A percentile compares a stretch with the other conserved stretches of the same genome.
phyloP scores from a whole-genome alignment of 148 eudicot genomes.

The Rhododendron molle region DNA sequence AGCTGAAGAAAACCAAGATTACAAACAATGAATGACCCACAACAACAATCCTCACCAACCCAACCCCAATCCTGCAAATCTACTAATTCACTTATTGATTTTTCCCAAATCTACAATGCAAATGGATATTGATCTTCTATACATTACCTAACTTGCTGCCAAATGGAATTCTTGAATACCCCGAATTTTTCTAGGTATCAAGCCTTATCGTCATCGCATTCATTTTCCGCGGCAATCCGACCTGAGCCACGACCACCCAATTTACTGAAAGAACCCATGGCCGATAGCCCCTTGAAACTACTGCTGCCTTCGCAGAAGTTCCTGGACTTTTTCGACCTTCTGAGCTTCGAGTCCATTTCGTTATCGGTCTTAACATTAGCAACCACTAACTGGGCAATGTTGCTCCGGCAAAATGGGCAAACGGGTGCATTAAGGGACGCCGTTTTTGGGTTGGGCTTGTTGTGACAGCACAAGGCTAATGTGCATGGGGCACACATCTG shows the following conservation, averaged over 20 bases:
- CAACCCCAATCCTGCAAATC: constrained; percentile 28
- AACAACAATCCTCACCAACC: constrained; percentile 34
- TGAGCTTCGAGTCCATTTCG: constrained; percentile 45
- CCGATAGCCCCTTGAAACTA: constrained; percentile 85
- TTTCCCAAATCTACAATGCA: constrained; percentile 25
- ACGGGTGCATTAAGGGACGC: constrained; percentile 57
- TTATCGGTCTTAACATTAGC: constrained; percentile 35
- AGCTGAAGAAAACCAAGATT: constrained; percentile 35
- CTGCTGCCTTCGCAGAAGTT: constrained; percentile 86
- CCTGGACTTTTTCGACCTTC: constrained; percentile 55
- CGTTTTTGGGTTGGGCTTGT: constrained; percentile 84
- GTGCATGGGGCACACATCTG: constrained; percentile 98
- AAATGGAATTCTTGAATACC: constrained; percentile 11
- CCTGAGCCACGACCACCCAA: constrained; percentile 67
- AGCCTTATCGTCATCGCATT: constrained; percentile 57
- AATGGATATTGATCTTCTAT: constrained; percentile 18
- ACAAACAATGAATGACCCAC: constrained; percentile 29
- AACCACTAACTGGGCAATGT: constrained; percentile 63
- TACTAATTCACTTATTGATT: constrained; percentile 28
- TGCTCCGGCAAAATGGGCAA: constrained; percentile 96
- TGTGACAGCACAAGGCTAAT: constrained; percentile 89
- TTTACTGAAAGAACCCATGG: constrained; percentile 56
- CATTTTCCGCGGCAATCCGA: constrained; percentile 48
- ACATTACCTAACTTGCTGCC: constrained; percentile 18
- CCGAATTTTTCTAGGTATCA: constrained; percentile 7